These are phyloP conservation scores for Dictyostelium firmibasis DNA, from an alignment of 78 protist genomes.

Conservation along the genomic window DNA sequence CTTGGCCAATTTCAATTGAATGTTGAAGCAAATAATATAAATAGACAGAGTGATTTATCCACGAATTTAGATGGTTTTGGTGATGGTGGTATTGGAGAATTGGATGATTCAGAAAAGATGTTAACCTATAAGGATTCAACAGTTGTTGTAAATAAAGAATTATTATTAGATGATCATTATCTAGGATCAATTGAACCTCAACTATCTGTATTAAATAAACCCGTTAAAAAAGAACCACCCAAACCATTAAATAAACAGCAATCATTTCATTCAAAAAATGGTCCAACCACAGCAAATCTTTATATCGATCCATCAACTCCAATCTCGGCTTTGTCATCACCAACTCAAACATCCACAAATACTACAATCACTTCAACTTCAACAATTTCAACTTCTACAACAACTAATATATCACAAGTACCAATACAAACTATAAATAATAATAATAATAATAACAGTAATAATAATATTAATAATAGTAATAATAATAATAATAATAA, in stretches of 20 bases:
- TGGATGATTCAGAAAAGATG: background rate
- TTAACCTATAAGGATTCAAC: background rate
- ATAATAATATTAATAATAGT: background rate
- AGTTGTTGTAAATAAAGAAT: background rate
- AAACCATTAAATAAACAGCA: background rate
- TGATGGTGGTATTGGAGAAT: background rate
- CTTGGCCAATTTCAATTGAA: background rate
- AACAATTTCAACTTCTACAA: background rate
- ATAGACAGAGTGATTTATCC: background rate
- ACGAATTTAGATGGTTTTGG: background rate
- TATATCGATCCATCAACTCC: background rate
- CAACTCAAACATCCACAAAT: background rate
- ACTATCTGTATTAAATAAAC: conserved; percentile 7
- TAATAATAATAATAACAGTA: background rate
- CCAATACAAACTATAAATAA: background rate
- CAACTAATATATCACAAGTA: background rate
- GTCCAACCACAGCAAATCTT: background rate
- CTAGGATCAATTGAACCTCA: conserved; percentile 1
- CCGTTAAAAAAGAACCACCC: conserved; percentile 1
- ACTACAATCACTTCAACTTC: background rate
- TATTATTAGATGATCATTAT: background rate
- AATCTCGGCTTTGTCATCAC: background rate
- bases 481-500: background rate
- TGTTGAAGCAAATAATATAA: background rate
- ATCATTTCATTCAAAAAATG: conserved; percentile 9